Conservation (phyloP, 1,139 yeast genomes). For the Taphrina confusa region DNA sequence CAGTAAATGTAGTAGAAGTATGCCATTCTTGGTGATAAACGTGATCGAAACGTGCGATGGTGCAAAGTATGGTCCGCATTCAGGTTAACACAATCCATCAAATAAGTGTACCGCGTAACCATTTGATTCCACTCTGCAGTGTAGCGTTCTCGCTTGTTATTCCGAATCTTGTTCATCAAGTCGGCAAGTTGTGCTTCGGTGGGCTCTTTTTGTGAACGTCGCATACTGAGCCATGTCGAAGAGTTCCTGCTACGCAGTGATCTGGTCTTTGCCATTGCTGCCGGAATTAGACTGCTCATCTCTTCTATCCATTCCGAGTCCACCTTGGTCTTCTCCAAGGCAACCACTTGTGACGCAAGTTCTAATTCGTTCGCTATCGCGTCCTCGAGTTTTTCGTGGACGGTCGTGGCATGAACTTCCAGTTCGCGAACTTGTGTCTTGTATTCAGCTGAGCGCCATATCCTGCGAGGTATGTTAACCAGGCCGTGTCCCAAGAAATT, state of each 20-base stretch:
- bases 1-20: slow-evolving; percentile 51
- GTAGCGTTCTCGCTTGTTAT: slow-evolving; percentile 19
- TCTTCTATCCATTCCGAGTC: slow-evolving; percentile 49
- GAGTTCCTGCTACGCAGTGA: neutral
- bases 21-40: slow-evolving; percentile 49
- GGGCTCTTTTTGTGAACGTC: neutral
- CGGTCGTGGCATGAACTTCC: slow-evolving; percentile 59
- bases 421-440: slow-evolving; percentile 49
- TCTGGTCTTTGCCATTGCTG: slow-evolving; percentile 21
- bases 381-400: slow-evolving; percentile 67
- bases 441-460: slow-evolving; percentile 44
- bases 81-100: slow-evolving; percentile 48
- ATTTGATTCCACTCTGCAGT: slow-evolving; percentile 46
- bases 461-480: slow-evolving; percentile 60
- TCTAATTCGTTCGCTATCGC: slow-evolving; percentile 65
- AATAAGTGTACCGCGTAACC: slow-evolving; percentile 44
- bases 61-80: slow-evolving; percentile 44
- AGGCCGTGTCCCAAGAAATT: slow-evolving; percentile 88
- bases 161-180: slow-evolving; percentile 11
- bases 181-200: slow-evolving; percentile 7
- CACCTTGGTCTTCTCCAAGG: slow-evolving; percentile 49
- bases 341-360: slow-evolving; percentile 62
- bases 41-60: slow-evolving; percentile 45
- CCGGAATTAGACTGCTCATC: slow-evolving; percentile 43
- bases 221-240: slow-evolving; percentile 6